Evolutionary conservation across 495 filamentous ascomycete genomes (phyloP).

Genomic region (Penicillium soppii): DNA sequence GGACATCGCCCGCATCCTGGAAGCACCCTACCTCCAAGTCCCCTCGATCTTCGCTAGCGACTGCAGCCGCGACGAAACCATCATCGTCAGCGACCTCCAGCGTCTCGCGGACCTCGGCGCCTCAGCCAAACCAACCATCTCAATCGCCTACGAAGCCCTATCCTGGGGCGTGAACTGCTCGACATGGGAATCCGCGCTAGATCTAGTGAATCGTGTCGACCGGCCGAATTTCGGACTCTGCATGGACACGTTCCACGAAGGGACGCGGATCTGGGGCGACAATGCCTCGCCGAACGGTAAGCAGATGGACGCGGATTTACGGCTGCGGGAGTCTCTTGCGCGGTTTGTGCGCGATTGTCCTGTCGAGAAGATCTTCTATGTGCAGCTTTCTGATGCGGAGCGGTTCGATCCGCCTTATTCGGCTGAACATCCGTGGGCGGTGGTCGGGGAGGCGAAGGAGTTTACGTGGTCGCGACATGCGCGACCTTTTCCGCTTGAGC

Average conservation of each 20-base stretch:
- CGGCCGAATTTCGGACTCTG: slow-evolving; percentile 69
- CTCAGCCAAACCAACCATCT: slow-evolving; percentile 46
- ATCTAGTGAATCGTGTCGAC: slow-evolving; percentile 57
- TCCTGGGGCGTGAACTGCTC: slow-evolving; percentile 66
- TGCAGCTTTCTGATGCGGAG: slow-evolving; percentile 74
- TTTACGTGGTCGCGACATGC: slow-evolving; percentile 80
- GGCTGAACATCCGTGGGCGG: slow-evolving; percentile 59
- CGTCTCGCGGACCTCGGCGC: slow-evolving; percentile 56
- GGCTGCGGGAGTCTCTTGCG: slow-evolving; percentile 53
- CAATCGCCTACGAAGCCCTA: slow-evolving; percentile 69
- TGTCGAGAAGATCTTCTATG: slow-evolving; percentile 65
- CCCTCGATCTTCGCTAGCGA: slow-evolving; percentile 60
- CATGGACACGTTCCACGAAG: slow-evolving; percentile 73
- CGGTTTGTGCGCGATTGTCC: slow-evolving; percentile 53
- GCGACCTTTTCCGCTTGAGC: slow-evolving; percentile 36
- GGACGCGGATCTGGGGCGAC: slow-evolving; percentile 65
- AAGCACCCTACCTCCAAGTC: slow-evolving; percentile 64
- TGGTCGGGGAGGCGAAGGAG: slow-evolving; percentile 57
- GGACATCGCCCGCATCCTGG: slow-evolving; percentile 53
- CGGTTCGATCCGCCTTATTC: slow-evolving; percentile 58
- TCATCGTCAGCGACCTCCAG: slow-evolving; percentile 62
- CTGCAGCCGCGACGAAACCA: slow-evolving; percentile 49
- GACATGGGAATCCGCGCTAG: slow-evolving; percentile 65
- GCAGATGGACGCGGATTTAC: slow-evolving; percentile 51
- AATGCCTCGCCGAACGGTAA: slow-evolving; percentile 50